Base-by-base conservation (phyloP, 208 protist species). In the Vickermania spadyakhi region DNA sequence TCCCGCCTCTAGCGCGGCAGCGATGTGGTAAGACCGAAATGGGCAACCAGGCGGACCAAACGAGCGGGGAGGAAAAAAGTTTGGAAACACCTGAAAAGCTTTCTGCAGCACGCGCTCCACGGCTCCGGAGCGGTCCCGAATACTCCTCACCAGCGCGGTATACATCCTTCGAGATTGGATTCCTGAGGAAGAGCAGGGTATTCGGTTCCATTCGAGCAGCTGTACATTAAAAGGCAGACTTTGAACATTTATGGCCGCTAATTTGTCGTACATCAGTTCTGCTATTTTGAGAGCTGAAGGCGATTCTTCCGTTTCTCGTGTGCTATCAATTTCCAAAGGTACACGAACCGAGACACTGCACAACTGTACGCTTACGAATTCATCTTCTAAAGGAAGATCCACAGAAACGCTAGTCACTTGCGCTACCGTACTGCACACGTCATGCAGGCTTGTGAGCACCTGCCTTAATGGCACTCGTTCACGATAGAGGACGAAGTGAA, bases 11-110 rank as follows among this genome's bases (percentile, higher is more conserved):
- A 81, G 54, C n/a, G 86, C 86, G 2, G 70, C 75, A 0, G 59
- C 55, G 31, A 84, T 79, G 68, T 94, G 76, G 56, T 82, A 89
- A 28, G 68, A 77, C 56, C 77, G 76, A 58, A 90, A 87, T 27
- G 62, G 69, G 4, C 71, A 73, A n/a, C 22, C 31, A 0, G 64
- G 22, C 1, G 62, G 52, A 2, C 86, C 86, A 73, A 93, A 93
- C 68, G 84, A 74, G 23, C 42, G 45, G 7, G 83, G 75, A 3
- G 72, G 59, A 58, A 85, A 93, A 60, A 76, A 93, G 60, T 93
- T 93, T 5, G 83, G 80, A 28, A 93, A 71, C 36, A 45, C 36
- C 36, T 7, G 7, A 7, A 45, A 18, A 7, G 36, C 36, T 45
- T 45, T 45, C 36, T 45, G 7, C 11, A 7, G 18, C 18, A 45